Percentiles rank a stretch among this genome's conserved stretches.
These are phyloP conservation scores for Pseudocercospora ulei DNA, from an alignment of 2,329 filamentous ascomycete species.

Conservation along the genomic window DNA sequence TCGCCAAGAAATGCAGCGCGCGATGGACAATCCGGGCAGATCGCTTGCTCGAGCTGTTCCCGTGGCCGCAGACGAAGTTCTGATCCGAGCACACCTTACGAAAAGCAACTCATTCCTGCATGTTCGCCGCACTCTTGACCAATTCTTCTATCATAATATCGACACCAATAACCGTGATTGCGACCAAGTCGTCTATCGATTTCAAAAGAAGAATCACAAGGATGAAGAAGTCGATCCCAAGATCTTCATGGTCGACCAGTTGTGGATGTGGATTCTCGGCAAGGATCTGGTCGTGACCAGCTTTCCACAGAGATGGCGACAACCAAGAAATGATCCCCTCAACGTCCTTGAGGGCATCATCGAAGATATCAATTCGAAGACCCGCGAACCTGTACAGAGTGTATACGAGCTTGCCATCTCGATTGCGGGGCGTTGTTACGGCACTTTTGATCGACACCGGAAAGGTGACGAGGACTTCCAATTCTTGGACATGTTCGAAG, in stretches of 20 bases:
- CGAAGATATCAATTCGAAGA: constrained; percentile 57
- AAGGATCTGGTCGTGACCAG: constrained; percentile 52
- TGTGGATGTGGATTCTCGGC: constrained; percentile 56
- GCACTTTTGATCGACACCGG: constrained; percentile 47
- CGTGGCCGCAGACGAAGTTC: constrained; percentile 34
- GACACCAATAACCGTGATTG: constrained; percentile 51
- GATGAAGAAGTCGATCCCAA: constrained; percentile 18
- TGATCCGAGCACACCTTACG: constrained; percentile 23
- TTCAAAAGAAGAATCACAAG: constrained; percentile 31
- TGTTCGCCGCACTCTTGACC: constrained; percentile 54
- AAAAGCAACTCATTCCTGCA: constrained; percentile 39
- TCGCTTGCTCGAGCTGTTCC: constrained; percentile 12
- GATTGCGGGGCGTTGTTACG: constrained; percentile 43
- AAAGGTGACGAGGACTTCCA: constrained; percentile 51
- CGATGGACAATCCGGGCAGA: constrained; percentile 36
- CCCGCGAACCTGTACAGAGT: constrained; percentile 49
- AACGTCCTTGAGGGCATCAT: constrained; percentile 56
- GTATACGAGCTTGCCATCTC: constrained; percentile 55
- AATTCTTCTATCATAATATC: constrained; percentile 57
- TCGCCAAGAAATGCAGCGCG: constrained; percentile 46
- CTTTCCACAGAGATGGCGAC: constrained; percentile 51
- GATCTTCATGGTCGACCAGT: constrained; percentile 46
- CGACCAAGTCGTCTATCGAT: constrained; percentile 57
- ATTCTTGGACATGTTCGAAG: constrained; percentile 52
- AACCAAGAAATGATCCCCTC: constrained; percentile 53